A percentile compares a stretch with the other conserved stretches of the same genome.
phyloP scores from a whole-genome alignment of 1,139 yeast genomes.

The Saccharomyces hybrid region DNA sequence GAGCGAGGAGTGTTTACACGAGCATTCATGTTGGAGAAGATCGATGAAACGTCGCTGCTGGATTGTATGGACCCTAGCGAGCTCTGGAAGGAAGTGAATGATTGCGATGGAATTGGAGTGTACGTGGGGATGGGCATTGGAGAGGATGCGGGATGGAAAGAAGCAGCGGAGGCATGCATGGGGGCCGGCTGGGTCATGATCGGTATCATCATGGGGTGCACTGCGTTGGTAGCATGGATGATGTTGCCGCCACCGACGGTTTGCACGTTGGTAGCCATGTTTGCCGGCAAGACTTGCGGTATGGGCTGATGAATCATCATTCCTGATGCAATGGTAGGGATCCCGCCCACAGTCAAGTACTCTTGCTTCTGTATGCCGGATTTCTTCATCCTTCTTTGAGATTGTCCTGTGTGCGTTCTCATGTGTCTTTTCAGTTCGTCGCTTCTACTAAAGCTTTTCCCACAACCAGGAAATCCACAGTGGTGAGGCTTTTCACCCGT shows the following conservation, averaged over 20 bases:
- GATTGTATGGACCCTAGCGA: background rate
- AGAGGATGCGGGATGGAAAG: background rate
- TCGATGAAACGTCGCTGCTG: background rate
- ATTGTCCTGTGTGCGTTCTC: slow-evolving; percentile 50
- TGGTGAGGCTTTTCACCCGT: slow-evolving; percentile 94
- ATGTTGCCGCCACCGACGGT: background rate
- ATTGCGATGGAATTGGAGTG: background rate
- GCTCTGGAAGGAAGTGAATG: background rate
- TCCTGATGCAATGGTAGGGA: background rate
- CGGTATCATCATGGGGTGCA: background rate
- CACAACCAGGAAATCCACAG: slow-evolving; percentile 81
- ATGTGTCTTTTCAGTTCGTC: slow-evolving; percentile 89
- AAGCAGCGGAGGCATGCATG: background rate
- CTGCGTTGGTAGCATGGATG: background rate
- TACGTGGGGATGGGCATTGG: background rate
- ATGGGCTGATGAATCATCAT: background rate
- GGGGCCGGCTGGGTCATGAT: background rate
- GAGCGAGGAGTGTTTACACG: background rate
- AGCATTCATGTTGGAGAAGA: background rate
- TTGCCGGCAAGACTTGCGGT: background rate
- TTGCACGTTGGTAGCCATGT: background rate
- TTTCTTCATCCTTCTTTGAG: slow-evolving; percentile 14
- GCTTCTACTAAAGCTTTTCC: slow-evolving; percentile 74
- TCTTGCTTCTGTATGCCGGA: background rate
- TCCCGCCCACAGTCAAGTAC: background rate